Base-by-base conservation (phyloP, 768 basidiomycete species). In the Pilatotrama ljubarskyi region DNA sequence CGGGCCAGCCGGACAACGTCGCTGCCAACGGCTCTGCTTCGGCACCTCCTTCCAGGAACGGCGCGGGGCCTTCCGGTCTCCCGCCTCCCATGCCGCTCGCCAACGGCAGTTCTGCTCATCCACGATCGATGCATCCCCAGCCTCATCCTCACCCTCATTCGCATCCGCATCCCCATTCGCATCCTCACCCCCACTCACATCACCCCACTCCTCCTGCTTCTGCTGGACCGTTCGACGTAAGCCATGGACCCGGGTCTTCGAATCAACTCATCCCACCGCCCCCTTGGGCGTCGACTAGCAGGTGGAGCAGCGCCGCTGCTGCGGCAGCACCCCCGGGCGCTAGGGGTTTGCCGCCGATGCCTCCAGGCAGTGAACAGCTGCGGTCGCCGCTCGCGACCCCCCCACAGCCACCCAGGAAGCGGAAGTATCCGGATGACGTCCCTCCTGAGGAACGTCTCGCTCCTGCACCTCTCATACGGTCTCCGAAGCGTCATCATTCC, bases 1-100 rank as follows among this genome's bases (percentile, higher is more conserved):
- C 84, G 26, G 84, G 83, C 0, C 78, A 80, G 51, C 77, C 78
- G 56, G 82, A 84, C 48, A 76, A 73, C 10, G 69, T 64, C 59
- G 69, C 57, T 43, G 59, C 67, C 58, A 66, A 59, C 69, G 46
- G 55, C 63, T 46, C 55, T 43, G 54, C 57, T 50, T 64, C 67
- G 44, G 72, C 70, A 50, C 68, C 66, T 35, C 50, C 38, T 62
- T 42, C 62, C 29, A 47, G 58, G 44, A 25, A 51, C 11, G 36
- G 46, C 3, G 37, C 49, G 11, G 42, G 26, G 0, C 36, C 61
- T n/a, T 13, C 38, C 36, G 42, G 43, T 18, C 17, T 2, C 8
- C 46, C 54, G 5, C n/a, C 53, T 8, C 53, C 61, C 13, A 35
- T 58, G 17, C 22, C 50, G 9, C 38, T 58, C 18, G 22, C 62